Conservation (phyloP, 78 protist species). For the Emiliania huxleyi region DNA sequence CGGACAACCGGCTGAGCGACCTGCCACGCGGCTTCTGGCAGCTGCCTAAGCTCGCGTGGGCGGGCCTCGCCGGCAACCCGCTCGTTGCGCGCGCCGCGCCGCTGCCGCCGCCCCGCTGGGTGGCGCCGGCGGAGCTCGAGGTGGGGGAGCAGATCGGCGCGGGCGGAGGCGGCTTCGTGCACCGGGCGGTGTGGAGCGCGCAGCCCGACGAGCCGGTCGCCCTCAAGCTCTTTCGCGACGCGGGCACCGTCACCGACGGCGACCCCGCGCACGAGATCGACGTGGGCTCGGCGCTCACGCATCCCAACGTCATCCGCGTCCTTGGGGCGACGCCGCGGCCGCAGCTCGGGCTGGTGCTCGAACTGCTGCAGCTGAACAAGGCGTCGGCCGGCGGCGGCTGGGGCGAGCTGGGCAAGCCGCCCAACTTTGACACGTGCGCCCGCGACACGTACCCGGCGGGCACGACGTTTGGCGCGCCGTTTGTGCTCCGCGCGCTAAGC, state of each 20-base stretch:
- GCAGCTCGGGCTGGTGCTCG: not conserved
- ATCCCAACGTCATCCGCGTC: not conserved
- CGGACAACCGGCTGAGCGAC: not conserved
- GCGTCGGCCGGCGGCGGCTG: not conserved
- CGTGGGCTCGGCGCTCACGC: not conserved
- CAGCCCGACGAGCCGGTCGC: not conserved
- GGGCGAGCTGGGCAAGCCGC: not conserved
- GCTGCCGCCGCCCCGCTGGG: not conserved
- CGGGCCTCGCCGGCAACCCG: not conserved
- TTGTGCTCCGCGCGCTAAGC: not conserved
- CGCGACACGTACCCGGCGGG: conserved; percentile 33
- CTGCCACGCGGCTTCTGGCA: not conserved
- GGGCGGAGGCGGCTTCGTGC: not conserved
- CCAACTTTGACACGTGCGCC: conserved; percentile 38
- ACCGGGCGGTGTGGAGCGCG: not conserved
- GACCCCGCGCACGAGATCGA: not conserved
- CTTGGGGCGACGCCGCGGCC: not conserved
- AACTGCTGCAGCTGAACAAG: not conserved
- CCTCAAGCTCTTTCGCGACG: not conserved
- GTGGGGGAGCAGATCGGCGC: not conserved
- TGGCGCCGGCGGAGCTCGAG: not conserved
- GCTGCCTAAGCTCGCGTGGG: not conserved
- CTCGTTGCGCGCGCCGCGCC: not conserved
- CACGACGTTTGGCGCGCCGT: not conserved
- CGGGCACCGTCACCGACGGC: conserved; percentile 1